These are phyloP conservation scores for Hypholoma fasciculare DNA, from an alignment of 768 basidiomycete species.

Conservation along the genomic window DNA sequence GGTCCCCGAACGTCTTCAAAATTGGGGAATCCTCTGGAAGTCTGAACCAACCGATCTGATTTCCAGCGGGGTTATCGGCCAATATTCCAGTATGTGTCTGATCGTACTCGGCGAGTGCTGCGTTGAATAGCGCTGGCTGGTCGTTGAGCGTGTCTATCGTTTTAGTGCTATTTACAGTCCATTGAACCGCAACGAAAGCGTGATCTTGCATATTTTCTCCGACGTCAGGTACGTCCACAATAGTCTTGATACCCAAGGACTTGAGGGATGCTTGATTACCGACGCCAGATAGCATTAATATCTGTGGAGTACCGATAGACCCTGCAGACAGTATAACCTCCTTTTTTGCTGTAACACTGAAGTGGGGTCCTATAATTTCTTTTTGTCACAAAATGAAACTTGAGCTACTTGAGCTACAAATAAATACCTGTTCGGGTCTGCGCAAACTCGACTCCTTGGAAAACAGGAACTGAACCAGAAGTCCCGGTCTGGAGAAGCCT, in stretches of 20 bases:
- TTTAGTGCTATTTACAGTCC: constrained; percentile 20
- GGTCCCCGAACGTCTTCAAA: constrained; percentile 8
- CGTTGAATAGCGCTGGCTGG: not conserved
- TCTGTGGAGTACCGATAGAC: constrained; percentile 32
- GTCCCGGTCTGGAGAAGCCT: constrained; percentile 5
- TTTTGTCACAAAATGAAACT: not conserved
- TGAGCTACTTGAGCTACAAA: not conserved
- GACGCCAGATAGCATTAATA: constrained; percentile 35
- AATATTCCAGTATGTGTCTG: not conserved
- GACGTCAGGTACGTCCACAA: constrained; percentile 33
- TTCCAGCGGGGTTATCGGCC: not conserved
- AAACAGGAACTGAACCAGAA: not conserved
- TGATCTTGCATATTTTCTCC: constrained; percentile 35
- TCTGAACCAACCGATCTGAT: constrained; percentile 13
- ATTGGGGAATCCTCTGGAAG: constrained; percentile 5
- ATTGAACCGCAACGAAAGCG: constrained; percentile 17
- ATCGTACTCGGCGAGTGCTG: not conserved
- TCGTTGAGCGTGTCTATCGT: constrained; percentile 13
- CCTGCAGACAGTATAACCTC: constrained; percentile 40
- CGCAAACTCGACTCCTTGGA: constrained; percentile 1
- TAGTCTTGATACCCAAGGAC: constrained; percentile 20
- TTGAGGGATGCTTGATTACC: constrained; percentile 24
- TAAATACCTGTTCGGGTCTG: not conserved
- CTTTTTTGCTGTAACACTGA: constrained; percentile 21
- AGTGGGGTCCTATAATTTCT: not conserved